Conservation (phyloP, 305 asterid species). For the Euphrasia arctica region DNA sequence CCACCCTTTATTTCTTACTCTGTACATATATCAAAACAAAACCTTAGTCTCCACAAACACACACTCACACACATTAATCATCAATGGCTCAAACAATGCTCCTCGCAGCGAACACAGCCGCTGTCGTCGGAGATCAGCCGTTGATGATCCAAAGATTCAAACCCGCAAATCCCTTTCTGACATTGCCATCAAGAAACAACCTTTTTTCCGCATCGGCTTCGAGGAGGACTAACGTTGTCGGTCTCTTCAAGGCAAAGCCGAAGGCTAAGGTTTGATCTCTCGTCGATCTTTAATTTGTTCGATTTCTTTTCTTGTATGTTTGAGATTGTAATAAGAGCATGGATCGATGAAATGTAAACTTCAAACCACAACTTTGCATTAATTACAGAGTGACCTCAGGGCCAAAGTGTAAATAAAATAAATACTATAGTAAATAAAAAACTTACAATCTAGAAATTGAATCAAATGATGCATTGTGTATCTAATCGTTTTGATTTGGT, state of each 20-base stretch:
- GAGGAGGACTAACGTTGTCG: not conserved
- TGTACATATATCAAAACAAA: not conserved
- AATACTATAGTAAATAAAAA: no score
- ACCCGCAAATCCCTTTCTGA: not conserved
- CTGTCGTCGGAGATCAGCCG: not conserved
- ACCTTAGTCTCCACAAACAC: conserved; percentile 9
- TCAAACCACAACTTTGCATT: not conserved
- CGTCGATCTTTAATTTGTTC: not conserved
- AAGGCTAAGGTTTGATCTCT: not conserved
- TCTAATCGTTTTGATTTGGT: no score
- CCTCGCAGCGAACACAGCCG: not conserved
- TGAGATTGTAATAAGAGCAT: no score
- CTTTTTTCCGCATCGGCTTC: not conserved
- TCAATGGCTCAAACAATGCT: conserved; percentile 3
- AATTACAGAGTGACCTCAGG: not conserved
- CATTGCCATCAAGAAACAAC: not conserved
- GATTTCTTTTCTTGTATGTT: no score
- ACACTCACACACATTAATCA: not conserved
- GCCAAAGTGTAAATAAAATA: no score
- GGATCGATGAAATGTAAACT: no score
- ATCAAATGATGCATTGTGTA: no score
- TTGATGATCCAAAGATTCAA: not conserved
- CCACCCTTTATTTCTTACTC: not conserved
- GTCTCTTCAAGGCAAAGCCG: not conserved
- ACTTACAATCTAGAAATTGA: no score